Conservation (phyloP, 2,329 filamentous ascomycete species). For the Scortechinia acanthostroma region DNA sequence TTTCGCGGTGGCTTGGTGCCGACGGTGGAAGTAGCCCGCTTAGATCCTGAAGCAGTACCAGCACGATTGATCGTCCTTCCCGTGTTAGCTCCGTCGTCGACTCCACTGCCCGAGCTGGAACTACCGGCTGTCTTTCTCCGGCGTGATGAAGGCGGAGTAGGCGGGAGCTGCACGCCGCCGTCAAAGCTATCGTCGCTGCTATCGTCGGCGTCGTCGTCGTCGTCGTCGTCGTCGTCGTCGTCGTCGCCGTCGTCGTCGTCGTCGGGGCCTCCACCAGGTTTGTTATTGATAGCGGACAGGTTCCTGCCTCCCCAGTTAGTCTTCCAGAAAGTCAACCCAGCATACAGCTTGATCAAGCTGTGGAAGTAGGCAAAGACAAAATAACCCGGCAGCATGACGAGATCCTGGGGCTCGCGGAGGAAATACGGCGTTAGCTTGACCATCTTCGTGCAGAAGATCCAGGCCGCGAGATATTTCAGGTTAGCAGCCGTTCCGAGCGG, state of each 20-base stretch:
- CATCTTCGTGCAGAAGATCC: constrained; percentile 45
- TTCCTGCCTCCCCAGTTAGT: constrained; percentile 30
- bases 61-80: too few relatives aligned
- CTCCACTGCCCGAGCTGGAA: too few relatives aligned
- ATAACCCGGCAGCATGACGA: constrained; percentile 37
- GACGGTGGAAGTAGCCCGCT: too few relatives aligned
- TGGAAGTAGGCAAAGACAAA: constrained; percentile 50
- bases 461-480: constrained; percentile 19
- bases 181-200: too few relatives aligned
- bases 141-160: too few relatives aligned
- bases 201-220: too few relatives aligned
- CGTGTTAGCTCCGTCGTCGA: too few relatives aligned
- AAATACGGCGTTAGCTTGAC: constrained; percentile 49
- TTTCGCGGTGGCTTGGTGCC: too few relatives aligned
- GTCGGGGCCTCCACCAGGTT: constrained; percentile 3
- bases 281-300: constrained; percentile 13
- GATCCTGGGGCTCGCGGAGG: constrained; percentile 37
- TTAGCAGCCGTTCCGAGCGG: constrained; percentile 2
- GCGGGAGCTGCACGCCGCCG: too few relatives aligned
- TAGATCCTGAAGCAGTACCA: too few relatives aligned
- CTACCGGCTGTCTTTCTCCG: too few relatives aligned
- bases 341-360: constrained; percentile 47
- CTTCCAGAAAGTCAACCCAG: constrained; percentile 40
- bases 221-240: too few relatives aligned
- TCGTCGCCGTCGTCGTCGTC: constrained; percentile 3